Conservation (phyloP, 371 early-diverging fungal species). For the Syncephalis fuscata region DNA sequence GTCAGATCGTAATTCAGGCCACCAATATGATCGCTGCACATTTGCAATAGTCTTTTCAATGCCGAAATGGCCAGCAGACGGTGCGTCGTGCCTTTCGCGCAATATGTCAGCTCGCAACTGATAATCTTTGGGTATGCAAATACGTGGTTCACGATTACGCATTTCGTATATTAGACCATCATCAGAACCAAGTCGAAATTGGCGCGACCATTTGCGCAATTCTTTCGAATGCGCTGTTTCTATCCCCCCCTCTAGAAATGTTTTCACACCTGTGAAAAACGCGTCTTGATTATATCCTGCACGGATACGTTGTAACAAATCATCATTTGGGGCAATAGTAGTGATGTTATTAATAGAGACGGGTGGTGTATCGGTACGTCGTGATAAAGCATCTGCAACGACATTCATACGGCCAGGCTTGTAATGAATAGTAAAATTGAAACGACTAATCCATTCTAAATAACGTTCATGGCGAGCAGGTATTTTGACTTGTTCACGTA, state of each 20-base stretch:
- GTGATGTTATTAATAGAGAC: conserved; percentile 6
- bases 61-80: conserved; percentile 26
- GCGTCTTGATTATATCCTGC: background rate
- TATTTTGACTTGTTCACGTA: conserved; percentile 2
- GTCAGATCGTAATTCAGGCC: conserved; percentile 19
- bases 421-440: conserved; percentile 13
- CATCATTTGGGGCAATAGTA: background rate
- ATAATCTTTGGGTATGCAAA: background rate
- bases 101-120: conserved; percentile 3
- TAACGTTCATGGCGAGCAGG: conserved; percentile 8
- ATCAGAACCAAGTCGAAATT: no score
- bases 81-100: conserved; percentile 16
- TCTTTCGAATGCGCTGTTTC: conserved; percentile 1
- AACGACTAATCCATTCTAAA: conserved; percentile 13
- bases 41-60: conserved; percentile 18
- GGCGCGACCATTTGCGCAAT: no score
- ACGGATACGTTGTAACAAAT: conserved; percentile 1
- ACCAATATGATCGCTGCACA: conserved; percentile 16
- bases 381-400: conserved; percentile 9
- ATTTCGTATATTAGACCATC: background rate
- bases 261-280: background rate
- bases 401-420: conserved; percentile 12
- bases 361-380: background rate
- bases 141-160: background rate
- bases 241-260: conserved; percentile 1